Conservation (phyloP, 2,329 filamentous ascomycete species). For the Zymoseptoria pseudotritici region DNA sequence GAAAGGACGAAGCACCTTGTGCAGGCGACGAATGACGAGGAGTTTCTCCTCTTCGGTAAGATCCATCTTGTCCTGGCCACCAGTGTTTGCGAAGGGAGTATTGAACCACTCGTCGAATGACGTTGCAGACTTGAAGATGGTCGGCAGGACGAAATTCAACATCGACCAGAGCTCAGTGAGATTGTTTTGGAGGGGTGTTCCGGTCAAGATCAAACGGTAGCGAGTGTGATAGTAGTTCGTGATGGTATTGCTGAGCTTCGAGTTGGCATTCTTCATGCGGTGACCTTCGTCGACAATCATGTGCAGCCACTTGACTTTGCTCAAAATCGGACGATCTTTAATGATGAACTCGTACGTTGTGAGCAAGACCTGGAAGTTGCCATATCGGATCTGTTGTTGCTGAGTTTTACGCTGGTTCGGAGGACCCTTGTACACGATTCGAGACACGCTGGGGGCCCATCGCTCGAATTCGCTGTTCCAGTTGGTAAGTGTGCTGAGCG, state of each 20-base stretch:
- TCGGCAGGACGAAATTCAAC: constrained; percentile 95
- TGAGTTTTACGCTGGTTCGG: constrained; percentile 81
- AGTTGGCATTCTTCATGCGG: constrained; percentile 97
- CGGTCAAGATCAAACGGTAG: constrained; percentile 92
- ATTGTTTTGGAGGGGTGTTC: constrained; percentile 96
- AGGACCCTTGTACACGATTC: constrained; percentile 95
- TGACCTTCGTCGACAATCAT: constrained; percentile 99
- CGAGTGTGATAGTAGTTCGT: constrained; percentile 91
- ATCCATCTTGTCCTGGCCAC: constrained; percentile 97
- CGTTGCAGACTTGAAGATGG: constrained; percentile 98
- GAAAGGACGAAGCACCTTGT: constrained; percentile 97
- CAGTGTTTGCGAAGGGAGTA: constrained; percentile 96
- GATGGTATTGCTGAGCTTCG: constrained; percentile 90
- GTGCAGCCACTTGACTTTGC: constrained; percentile 99
- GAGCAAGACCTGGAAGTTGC: constrained; percentile 89
- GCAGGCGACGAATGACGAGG: constrained; percentile 92
- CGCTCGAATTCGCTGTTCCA: constrained; percentile 99
- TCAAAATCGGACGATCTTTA: constrained; percentile 89
- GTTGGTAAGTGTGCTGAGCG: constrained; percentile 92
- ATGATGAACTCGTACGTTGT: constrained; percentile 99
- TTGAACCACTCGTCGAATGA: constrained; percentile 99
- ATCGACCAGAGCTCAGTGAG: constrained; percentile 93
- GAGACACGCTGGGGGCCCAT: constrained; percentile 82
- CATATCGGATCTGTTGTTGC: constrained; percentile 88
- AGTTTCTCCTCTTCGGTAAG: constrained; percentile 99